Evolutionary conservation across 192 early-diverging fungal species (phyloP), one percentile per base, ranked within the genome.

Genomic region (Backusella luteola): DNA sequence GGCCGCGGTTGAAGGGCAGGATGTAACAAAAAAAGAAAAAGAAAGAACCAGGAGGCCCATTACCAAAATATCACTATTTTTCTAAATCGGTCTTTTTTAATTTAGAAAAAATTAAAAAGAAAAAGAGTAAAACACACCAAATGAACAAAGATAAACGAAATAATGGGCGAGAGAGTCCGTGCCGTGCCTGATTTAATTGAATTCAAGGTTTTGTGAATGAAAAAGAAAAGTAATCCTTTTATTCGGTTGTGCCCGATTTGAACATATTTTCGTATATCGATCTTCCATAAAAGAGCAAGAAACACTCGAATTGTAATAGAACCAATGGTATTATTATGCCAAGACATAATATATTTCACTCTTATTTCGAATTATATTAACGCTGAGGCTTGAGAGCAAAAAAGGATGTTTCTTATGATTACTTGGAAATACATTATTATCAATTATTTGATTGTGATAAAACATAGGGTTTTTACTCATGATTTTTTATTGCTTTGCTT

Each of bases 271-370:
- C 0, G 3, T 26, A 56, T n/a, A 56, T 26, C 8, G 7, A 56
- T 56, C 1, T 56, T 56, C 53, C n/a, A 56, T 56, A 56, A 56
- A 56, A 56, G 53, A 56, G 21, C n/a, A 56, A 56, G 53, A 23
- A 56, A 21, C 53, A 56, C 53, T 63, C 26, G 56, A 63, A 49
- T 29, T 29, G 23, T 29, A 12, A 29, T 29, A 63, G 46, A 63
- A 63, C 56, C 23, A 56, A 63, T 63, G 56, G 56, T 63, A 29
- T 63, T 63, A 26, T 29, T 63, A 63, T 63, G 56, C 56, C 56
- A 63, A 63, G 56, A 63, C 9, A 63, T 63, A 49, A 49, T 49
- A 49, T 49, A 49, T 49, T 49, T n/a, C 19, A 49, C 19, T 49
- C 19, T 49, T 49, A 49, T 49, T 49, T 49, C 19, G 19, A 6